A percentile compares a stretch with the other conserved stretches of the same genome.
These are phyloP conservation scores for Astragalus membranaceus DNA, from an alignment of 306 rosid genomes.

Conservation along the genomic window DNA sequence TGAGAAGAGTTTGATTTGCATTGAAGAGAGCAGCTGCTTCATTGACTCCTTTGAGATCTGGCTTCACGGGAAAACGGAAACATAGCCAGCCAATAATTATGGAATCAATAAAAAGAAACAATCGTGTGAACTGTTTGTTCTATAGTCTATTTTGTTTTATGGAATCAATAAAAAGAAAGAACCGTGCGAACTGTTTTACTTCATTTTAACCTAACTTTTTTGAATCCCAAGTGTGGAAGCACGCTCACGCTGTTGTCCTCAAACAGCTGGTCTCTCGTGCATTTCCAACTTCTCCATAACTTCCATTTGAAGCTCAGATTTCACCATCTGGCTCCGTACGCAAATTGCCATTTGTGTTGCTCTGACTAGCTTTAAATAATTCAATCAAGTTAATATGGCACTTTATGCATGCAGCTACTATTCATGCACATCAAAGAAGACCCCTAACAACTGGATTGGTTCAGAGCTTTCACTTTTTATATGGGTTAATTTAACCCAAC, in stretches of 20 bases:
- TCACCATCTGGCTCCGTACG: slow-evolving; percentile 43
- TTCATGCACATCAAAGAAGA: not conserved
- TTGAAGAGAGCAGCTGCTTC: too few relatives aligned
- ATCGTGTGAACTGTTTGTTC: slow-evolving; percentile 31
- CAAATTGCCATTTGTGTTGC: slow-evolving; percentile 25
- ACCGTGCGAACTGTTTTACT: slow-evolving; percentile 27
- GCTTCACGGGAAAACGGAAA: slow-evolving; percentile 38
- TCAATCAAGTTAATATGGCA: not conserved
- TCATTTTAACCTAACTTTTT: slow-evolving; percentile 33
- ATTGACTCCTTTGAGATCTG: not conserved
- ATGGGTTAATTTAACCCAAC: too few relatives aligned
- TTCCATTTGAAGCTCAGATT: slow-evolving; percentile 30
- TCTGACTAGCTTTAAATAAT: not conserved
- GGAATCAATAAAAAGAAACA: not conserved
- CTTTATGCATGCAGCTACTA: not conserved
- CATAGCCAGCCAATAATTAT: slow-evolving; percentile 11
- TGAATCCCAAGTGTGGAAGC: slow-evolving; percentile 9
- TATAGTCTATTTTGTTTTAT: not conserved
- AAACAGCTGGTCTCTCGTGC: slow-evolving; percentile 68
- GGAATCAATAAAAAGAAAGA: not conserved
- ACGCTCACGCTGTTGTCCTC: slow-evolving; percentile 34
- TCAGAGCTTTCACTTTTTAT: not conserved
- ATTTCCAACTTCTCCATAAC: slow-evolving; percentile 40
- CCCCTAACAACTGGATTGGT: not conserved
- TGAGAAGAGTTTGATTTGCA: too few relatives aligned